phyloP scores from a whole-genome alignment of 2,329 filamentous ascomycete species.

The Exophiala aquamarina region DNA sequence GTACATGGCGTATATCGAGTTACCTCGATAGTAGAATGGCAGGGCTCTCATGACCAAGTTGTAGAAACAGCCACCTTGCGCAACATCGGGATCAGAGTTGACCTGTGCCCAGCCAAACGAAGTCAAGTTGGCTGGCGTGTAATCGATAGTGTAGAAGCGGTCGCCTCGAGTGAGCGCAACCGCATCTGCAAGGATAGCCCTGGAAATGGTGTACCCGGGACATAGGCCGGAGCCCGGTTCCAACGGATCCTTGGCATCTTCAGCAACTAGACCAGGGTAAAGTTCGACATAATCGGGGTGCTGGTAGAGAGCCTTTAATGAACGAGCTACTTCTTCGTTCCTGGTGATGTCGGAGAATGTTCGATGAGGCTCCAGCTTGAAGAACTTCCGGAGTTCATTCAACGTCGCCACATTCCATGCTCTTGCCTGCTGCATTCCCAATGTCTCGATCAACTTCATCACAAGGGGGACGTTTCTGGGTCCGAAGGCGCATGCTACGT shows the following conservation, averaged over 20 bases:
- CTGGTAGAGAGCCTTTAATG: conserved; percentile 60
- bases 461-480: conserved; percentile 70
- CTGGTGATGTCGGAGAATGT: conserved; percentile 61
- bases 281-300: conserved; percentile 68
- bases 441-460: conserved; percentile 73
- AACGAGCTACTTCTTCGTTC: conserved; percentile 55
- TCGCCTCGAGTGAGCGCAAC: conserved; percentile 48
- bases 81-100: conserved; percentile 39
- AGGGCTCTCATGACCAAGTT: conserved; percentile 53
- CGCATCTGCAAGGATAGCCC: conserved; percentile 47
- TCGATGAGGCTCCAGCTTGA: conserved; percentile 57
- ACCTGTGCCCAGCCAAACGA: conserved; percentile 47
- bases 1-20: conserved; percentile 52
- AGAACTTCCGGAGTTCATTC: conserved; percentile 63
- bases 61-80: conserved; percentile 52
- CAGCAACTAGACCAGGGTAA: conserved; percentile 63
- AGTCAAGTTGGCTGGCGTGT: conserved; percentile 44
- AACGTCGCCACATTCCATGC: conserved; percentile 57
- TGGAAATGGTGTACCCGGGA: conserved; percentile 41
- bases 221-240: conserved; percentile 39
- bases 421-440: conserved; percentile 75
- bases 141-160: conserved; percentile 49
- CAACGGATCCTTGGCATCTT: conserved; percentile 40
- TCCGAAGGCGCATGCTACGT: conserved; percentile 66
- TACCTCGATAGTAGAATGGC: conserved; percentile 48